These are phyloP conservation scores for Pythium phragmitis DNA, from an alignment of 352 stramenopile genomes.

Conservation along the genomic window DNA sequence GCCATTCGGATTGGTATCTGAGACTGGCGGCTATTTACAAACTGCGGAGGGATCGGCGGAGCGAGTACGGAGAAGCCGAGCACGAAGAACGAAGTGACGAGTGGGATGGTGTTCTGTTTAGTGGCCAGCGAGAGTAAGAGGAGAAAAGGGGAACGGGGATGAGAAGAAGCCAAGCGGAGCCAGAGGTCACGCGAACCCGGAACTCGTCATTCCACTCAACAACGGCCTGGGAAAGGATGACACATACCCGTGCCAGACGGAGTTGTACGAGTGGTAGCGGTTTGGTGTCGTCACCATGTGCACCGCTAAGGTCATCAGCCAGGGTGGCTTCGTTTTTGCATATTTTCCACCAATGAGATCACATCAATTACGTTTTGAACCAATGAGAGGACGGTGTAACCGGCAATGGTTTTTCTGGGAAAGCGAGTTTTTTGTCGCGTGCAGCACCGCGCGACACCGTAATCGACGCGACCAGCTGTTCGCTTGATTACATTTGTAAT, in stretches of 20 bases:
- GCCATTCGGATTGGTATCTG: conserved; percentile 3
- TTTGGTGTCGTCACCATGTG: conserved; percentile 31
- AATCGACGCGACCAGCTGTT: conserved; percentile 7
- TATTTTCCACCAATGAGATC: conserved; percentile 13
- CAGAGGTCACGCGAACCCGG: conserved; percentile 12
- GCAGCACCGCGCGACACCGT: not conserved
- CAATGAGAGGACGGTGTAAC: conserved; percentile 1
- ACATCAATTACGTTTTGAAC: not conserved
- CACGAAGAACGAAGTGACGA: no score
- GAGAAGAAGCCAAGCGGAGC: not conserved
- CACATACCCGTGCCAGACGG: not conserved
- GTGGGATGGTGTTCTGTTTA: not conserved
- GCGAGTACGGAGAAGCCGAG: not conserved
- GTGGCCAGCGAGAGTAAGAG: not conserved
- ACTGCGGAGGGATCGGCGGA: not conserved
- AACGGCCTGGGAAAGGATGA: conserved; percentile 7
- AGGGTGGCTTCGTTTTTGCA: not conserved
- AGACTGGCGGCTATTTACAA: conserved; percentile 10
- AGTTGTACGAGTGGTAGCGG: conserved; percentile 16
- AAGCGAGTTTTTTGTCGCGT: conserved; percentile 10
- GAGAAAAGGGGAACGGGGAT: conserved; percentile 1
- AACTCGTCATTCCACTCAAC: conserved; percentile 26
- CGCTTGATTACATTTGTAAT: not conserved
- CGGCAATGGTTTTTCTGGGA: not conserved
- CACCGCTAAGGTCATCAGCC: conserved; percentile 26